Percentiles rank a stretch among this genome's conserved stretches.
phyloP scores from a whole-genome alignment of 768 basidiomycete genomes.

The Kwoniella newhampshirensis region DNA sequence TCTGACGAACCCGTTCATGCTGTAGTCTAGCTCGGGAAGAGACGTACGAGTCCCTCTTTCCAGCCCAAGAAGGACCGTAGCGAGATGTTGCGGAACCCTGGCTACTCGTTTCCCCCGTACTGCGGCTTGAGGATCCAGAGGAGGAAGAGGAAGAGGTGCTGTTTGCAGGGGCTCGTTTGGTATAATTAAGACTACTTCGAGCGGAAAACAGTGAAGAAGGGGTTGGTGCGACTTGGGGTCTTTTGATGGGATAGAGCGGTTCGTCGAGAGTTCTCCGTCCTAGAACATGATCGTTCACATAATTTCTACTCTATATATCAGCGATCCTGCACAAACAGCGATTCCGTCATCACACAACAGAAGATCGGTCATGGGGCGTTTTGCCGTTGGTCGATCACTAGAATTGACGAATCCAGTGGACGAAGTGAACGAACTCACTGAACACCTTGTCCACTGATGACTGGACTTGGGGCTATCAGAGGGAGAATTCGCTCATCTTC shows the following conservation, averaged over 20 bases:
- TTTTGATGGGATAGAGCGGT: constrained; percentile 9
- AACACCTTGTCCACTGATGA: constrained; percentile 3
- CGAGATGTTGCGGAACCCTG: background rate
- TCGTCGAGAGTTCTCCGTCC: background rate
- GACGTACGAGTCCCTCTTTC: background rate
- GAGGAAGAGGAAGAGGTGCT: background rate
- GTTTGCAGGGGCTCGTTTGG: background rate
- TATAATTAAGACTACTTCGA: constrained; percentile 1
- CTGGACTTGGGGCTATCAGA: background rate
- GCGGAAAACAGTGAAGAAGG: constrained; percentile 1
- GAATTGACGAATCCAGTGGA: no score
- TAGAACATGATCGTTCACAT: background rate
- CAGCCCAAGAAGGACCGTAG: background rate
- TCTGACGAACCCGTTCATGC: background rate
- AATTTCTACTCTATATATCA: background rate
- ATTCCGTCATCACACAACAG: no score
- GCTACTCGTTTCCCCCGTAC: background rate
- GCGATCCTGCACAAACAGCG: background rate
- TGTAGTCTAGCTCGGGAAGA: background rate
- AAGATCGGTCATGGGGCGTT: no score
- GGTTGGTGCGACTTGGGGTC: background rate
- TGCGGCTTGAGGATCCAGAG: background rate
- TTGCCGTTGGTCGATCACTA: no score
- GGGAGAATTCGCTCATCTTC: constrained; percentile 19
- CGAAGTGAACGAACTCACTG: constrained; percentile 3